A percentile compares a stretch with the other conserved stretches of the same genome.
phyloP scores from a whole-genome alignment of 306 rosid species.

The Vachellia pachyceras region DNA sequence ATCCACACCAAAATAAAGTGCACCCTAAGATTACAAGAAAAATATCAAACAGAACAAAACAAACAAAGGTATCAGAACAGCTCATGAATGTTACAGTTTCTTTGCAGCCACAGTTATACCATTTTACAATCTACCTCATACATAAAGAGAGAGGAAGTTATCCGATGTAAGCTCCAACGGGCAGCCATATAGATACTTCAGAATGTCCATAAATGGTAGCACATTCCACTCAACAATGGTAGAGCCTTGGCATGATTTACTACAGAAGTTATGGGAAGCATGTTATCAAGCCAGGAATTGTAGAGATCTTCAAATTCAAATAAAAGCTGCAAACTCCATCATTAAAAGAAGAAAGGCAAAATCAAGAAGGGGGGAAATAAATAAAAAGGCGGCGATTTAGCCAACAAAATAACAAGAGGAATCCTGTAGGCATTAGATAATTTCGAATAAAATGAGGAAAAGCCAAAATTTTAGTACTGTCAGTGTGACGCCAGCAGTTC shows the following conservation, averaged over 20 bases:
- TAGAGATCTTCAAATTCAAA: conserved; percentile 22
- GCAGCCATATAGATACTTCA: conserved; percentile 59
- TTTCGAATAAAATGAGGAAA: conserved; percentile 9
- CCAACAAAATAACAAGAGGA: background rate
- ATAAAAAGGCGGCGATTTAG: background rate
- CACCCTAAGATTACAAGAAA: conserved; percentile 57
- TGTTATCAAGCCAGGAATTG: background rate
- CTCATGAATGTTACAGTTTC: conserved; percentile 19
- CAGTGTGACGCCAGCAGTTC: background rate
- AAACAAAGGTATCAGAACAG: no score
- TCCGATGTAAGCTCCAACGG: conserved; percentile 50
- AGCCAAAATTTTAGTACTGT: background rate
- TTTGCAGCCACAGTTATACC: background rate
- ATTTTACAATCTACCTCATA: conserved; percentile 67
- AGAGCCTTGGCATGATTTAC: conserved; percentile 63
- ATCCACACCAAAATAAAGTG: conserved; percentile 86
- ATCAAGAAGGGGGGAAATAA: background rate
- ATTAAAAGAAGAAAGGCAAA: background rate
- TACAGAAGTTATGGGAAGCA: conserved; percentile 38
- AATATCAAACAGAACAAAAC: background rate
- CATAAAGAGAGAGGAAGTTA: conserved; percentile 65
- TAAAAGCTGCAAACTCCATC: background rate
- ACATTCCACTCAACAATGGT: conserved; percentile 61
- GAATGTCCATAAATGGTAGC: conserved; percentile 56
- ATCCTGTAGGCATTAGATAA: background rate